These are phyloP conservation scores for Akanthomyces lecanii DNA, from an alignment of 2,329 filamentous ascomycete species.

Conservation along the genomic window DNA sequence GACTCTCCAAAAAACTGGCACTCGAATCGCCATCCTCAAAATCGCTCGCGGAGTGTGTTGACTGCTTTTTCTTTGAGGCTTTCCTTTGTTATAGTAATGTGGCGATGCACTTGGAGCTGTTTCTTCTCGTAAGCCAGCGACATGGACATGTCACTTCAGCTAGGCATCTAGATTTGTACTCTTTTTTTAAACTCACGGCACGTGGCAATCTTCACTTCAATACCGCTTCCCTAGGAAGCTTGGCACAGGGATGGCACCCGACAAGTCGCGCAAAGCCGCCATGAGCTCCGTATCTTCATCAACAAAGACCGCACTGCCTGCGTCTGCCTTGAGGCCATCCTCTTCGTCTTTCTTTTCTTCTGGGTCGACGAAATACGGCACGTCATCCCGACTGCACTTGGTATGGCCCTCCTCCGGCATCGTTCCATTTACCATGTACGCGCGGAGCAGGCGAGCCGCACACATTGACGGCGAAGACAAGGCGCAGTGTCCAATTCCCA, in stretches of 20 bases:
- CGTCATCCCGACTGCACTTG: background rate
- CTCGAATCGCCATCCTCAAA: no score
- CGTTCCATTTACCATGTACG: slow-evolving; percentile 35
- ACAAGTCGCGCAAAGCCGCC: background rate
- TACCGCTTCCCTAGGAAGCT: background rate
- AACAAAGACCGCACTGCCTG: background rate
- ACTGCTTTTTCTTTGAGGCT: no score
- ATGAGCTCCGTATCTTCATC: background rate
- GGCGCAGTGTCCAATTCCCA: slow-evolving; percentile 41
- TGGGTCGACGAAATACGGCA: background rate
- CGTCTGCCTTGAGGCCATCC: background rate
- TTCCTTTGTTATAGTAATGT: no score
- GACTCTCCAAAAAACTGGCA: no score
- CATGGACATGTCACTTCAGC: no score
- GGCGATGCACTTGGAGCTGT: no score
- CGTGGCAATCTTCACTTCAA: no score
- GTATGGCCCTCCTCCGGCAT: slow-evolving; percentile 27
- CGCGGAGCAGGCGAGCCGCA: slow-evolving; percentile 31
- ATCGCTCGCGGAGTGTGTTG: no score
- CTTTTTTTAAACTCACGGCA: no score
- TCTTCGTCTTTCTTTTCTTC: background rate
- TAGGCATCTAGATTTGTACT: no score
- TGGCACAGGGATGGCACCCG: background rate
- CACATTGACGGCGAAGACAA: slow-evolving; percentile 35
- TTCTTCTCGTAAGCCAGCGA: no score